A percentile compares a stretch with the other conserved stretches of the same genome.
Evolutionary conservation across 108 stramenopile genomes (phyloP).

Genomic region (Conticribra weissflogii): DNA sequence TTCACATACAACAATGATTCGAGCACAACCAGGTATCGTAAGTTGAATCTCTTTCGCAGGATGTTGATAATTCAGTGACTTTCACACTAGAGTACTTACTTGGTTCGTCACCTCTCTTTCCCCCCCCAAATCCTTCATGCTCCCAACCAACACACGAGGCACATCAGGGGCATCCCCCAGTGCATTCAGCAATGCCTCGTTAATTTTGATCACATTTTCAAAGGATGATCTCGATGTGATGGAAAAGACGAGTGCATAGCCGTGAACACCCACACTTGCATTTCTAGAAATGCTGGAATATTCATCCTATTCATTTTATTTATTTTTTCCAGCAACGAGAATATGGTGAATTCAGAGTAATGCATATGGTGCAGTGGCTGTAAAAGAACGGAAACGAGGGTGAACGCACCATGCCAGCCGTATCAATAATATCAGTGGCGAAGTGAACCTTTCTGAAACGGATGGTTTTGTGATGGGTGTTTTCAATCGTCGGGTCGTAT

Average conservation of each 20-base stretch:
- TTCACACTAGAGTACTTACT: no score
- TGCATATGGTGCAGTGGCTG: not conserved
- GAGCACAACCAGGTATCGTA: no score
- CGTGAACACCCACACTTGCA: slow-evolving; percentile 88
- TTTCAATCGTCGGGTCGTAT: slow-evolving; percentile 92
- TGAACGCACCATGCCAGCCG: slow-evolving; percentile 84
- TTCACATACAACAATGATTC: no score
- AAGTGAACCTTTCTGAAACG: slow-evolving; percentile 90
- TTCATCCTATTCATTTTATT: slow-evolving; percentile 61
- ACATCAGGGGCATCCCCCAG: slow-evolving; percentile 86
- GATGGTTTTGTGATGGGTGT: slow-evolving; percentile 81
- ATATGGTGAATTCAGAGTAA: not conserved
- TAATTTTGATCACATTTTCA: slow-evolving; percentile 78
- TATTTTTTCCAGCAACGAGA: not conserved
- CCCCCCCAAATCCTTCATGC: slow-evolving; percentile 76
- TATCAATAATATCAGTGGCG: slow-evolving; percentile 91
- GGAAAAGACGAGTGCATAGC: slow-evolving; percentile 82
- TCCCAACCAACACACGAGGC: slow-evolving; percentile 87
- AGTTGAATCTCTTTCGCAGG: no score
- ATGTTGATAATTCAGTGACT: no score
- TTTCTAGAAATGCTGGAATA: slow-evolving; percentile 86
- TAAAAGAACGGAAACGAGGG: not conserved
- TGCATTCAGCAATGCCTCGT: slow-evolving; percentile 77
- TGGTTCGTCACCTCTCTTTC: slow-evolving; percentile 50
- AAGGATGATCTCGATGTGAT: slow-evolving; percentile 79